Base-by-base conservation (phyloP, 2,329 filamentous ascomycete genomes). In the Trichophyton rubrum region DNA sequence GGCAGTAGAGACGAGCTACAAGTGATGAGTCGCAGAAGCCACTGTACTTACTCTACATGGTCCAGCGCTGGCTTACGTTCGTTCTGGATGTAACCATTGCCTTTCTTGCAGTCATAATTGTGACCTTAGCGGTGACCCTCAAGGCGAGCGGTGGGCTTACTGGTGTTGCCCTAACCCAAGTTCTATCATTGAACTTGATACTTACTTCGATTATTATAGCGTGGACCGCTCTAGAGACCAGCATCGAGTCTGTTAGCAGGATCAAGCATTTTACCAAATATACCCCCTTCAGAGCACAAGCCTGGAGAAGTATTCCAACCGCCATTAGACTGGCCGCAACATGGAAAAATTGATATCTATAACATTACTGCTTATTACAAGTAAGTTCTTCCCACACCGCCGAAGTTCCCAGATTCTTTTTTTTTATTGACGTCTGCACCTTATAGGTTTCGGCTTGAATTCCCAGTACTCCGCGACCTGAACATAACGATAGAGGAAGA, bases 381-480 rank as follows among this genome's bases (percentile, higher is more conserved):
- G 65, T 73, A 64, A 24, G 45, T 1, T 13, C 4, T 43, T 43
- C 40, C 40, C 27, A 17, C n/a, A 43, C 24, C 3, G 20, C 8
- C 17, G 22, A 22, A 47, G 9, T 22, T 47, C 1, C 8, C n/a
- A 47, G 8, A 2, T 7, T 24, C 22, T 43, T n/a, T 9, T 43
- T n/a, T 9, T 43, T 43, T 13, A 41, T 41, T n/a, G 38, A n/a
- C 40, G 3, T 43, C 40, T 43, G n/a, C 40, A 4, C 40, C 6
- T 43, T 5, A 47, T 47, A 47, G 43, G 7, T 47, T 20, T 11
- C 17, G 17, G 5, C 43, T 20, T 38, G 35, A 15, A 49, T 45
- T 8, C 6, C 22, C 95, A 62, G 92, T 96, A 61, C 80, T 99
- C 66, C 96, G 93, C 79, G 88, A 96, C 64, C 82, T 97, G 58